Percentiles rank a stretch among this genome's conserved stretches.
Conservation (phyloP, 1,284 basidiomycete species). For the Heterobasidion annosum region DNA sequence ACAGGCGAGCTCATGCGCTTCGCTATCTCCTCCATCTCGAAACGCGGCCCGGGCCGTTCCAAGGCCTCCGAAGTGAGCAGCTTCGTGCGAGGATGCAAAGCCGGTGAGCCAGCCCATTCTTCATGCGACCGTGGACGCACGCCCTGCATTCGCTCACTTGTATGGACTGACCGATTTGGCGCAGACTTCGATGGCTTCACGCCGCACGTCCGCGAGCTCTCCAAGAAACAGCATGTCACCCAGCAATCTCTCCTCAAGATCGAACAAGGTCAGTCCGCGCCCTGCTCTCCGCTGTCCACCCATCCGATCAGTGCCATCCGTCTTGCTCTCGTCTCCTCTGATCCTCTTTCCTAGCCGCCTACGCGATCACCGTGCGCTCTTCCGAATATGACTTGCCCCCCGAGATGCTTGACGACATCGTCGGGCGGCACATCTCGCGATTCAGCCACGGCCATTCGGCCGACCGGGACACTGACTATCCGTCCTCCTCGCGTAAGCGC, state of each 20-base stretch:
- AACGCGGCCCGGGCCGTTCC: conserved; percentile 54
- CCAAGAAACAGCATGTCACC: conserved; percentile 86
- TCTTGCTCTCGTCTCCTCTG: neutral
- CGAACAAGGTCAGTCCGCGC: conserved; percentile 63
- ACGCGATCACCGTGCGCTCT: conserved; percentile 58
- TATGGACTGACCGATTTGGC: neutral
- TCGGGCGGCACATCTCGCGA: conserved; percentile 36
- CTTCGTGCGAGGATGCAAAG: conserved; percentile 76
- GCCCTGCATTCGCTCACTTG: neutral
- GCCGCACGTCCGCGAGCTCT: conserved; percentile 62
- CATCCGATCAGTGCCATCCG: neutral
- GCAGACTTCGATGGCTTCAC: conserved; percentile 72
- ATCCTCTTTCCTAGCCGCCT: conserved; percentile 42
- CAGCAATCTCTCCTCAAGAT: conserved; percentile 86
- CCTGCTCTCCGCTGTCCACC: neutral
- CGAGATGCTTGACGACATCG: conserved; percentile 59
- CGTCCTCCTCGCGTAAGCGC: too few relatives aligned
- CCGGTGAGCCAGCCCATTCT: conserved; percentile 35
- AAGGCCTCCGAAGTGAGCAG: conserved; percentile 64
- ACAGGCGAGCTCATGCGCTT: conserved; percentile 98
- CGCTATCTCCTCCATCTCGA: conserved; percentile 72
- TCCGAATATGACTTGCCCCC: conserved; percentile 64
- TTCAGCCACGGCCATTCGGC: neutral
- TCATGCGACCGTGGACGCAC: neutral
- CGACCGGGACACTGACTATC: too few relatives aligned